Conservation (phyloP, 2,329 filamentous ascomycete species). For the Cercospora sp. region DNA sequence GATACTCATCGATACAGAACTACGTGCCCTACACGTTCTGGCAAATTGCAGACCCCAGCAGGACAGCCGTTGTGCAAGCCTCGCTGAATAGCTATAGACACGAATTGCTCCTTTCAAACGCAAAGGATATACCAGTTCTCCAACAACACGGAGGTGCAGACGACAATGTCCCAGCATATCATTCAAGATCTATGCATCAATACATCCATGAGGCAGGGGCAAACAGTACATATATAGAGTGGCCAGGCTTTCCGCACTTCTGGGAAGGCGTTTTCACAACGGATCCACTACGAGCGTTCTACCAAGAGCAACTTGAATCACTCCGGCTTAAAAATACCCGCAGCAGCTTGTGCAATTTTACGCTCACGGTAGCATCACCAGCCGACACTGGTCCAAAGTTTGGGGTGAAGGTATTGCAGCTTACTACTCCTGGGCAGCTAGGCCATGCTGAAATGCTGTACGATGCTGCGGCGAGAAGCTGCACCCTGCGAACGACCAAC, state of each 20-base stretch:
- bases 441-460: slow-evolving; percentile 51
- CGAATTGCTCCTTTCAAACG: slow-evolving; percentile 56
- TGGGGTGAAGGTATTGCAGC: slow-evolving; percentile 53
- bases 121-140: slow-evolving; percentile 54
- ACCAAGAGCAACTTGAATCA: slow-evolving; percentile 41
- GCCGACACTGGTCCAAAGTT: slow-evolving; percentile 55
- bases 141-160: slow-evolving; percentile 60
- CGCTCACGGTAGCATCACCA: slow-evolving; percentile 53
- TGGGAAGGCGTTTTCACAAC: slow-evolving; percentile 60
- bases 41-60: slow-evolving; percentile 55
- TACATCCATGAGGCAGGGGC: slow-evolving; percentile 48
- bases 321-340: slow-evolving; percentile 25
- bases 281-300: slow-evolving; percentile 51
- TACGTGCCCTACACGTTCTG: slow-evolving; percentile 61
- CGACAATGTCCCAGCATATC: slow-evolving; percentile 60
- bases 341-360: slow-evolving; percentile 44
- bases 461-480: slow-evolving; percentile 32
- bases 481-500: slow-evolving; percentile 47
- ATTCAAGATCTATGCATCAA: slow-evolving; percentile 57
- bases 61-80: slow-evolving; percentile 50
- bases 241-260: slow-evolving; percentile 54
- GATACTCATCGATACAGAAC: slow-evolving; percentile 60
- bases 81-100: slow-evolving; percentile 57
- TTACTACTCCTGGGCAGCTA: slow-evolving; percentile 53
- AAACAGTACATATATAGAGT: slow-evolving; percentile 52